Conservation (phyloP, 768 basidiomycete genomes). For the Psilocybe tampanensis region DNA sequence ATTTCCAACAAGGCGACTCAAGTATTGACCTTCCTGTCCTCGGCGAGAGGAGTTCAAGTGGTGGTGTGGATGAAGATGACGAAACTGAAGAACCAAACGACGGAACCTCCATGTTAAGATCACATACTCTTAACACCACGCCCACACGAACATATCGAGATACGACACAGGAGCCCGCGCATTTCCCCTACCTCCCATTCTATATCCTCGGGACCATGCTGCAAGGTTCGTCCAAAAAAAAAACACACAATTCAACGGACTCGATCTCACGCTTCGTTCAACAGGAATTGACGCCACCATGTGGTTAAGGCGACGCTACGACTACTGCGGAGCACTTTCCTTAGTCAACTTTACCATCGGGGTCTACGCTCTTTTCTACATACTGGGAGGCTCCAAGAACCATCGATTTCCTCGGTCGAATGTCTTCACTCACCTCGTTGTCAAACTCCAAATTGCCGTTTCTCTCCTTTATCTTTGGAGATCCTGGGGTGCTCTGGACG, state of each 20-base stretch:
- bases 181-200: slow-evolving; percentile 5
- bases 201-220: slow-evolving; percentile 1
- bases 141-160: not conserved
- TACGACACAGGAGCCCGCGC: not conserved
- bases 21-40: not conserved
- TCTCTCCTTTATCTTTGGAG: slow-evolving; percentile 12
- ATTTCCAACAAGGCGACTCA: not conserved
- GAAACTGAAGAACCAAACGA: not conserved
- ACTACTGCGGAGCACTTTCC: slow-evolving; percentile 2
- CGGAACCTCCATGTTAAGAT: not conserved
- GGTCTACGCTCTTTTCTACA: slow-evolving; percentile 7
- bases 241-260: not conserved
- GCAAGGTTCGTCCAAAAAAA: not conserved
- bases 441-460: slow-evolving; percentile 9
- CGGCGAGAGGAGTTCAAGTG: not conserved
- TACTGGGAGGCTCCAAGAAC: slow-evolving; percentile 9
- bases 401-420: slow-evolving; percentile 10
- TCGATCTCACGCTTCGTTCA: not conserved
- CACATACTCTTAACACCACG: not conserved
- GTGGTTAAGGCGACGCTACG: slow-evolving; percentile 10
- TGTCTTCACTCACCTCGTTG: slow-evolving; percentile 8
- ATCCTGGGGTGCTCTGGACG: slow-evolving; percentile 13
- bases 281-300: not conserved
- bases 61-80: not conserved
- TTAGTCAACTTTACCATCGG: slow-evolving; percentile 3